These are phyloP conservation scores for Psidium friedrichsthalianum DNA, from an alignment of 345 rosid genomes.

Conservation along the genomic window DNA sequence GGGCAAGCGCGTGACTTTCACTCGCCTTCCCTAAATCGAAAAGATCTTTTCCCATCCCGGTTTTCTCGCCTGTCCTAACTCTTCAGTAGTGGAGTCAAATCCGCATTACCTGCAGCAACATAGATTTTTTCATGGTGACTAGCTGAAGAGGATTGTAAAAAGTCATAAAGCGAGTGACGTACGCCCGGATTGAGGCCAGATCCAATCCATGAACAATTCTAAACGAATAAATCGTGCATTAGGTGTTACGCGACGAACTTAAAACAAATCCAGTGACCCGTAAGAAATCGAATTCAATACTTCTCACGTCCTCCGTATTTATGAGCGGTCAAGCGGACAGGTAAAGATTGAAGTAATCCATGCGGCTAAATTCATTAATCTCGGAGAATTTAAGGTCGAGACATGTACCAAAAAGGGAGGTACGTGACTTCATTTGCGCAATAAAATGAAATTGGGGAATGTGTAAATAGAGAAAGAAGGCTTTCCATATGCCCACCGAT, in stretches of 20 bases:
- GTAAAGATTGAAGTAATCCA: not conserved
- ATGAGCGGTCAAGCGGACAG: fast-evolving
- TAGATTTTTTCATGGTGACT: not conserved
- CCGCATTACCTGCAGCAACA: not conserved
- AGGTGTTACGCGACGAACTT: not conserved
- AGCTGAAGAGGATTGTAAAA: not conserved
- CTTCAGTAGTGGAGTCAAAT: not conserved
- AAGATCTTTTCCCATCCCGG: not conserved
- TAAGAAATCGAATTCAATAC: fast-evolving
- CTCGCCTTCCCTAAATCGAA: not conserved
- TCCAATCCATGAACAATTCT: not conserved
- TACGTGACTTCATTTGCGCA: not conserved
- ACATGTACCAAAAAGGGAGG: not conserved
- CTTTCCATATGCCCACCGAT: not conserved
- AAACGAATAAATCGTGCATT: not conserved
- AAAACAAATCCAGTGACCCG: not conserved
- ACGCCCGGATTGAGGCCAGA: fast-evolving
- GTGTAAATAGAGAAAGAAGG: not conserved
- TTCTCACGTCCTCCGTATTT: not conserved
- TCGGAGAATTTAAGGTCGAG: fast-evolving
- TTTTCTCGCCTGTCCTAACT: not conserved
- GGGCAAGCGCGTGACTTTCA: not conserved
- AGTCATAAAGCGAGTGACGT: too few relatives aligned
- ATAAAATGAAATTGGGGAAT: not conserved
- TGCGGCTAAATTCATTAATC: fast-evolving